A percentile compares a stretch with the other conserved stretches of the same genome.
Conservation (phyloP, 2,329 filamentous ascomycete genomes). For the Calonectria multiphialidica region DNA sequence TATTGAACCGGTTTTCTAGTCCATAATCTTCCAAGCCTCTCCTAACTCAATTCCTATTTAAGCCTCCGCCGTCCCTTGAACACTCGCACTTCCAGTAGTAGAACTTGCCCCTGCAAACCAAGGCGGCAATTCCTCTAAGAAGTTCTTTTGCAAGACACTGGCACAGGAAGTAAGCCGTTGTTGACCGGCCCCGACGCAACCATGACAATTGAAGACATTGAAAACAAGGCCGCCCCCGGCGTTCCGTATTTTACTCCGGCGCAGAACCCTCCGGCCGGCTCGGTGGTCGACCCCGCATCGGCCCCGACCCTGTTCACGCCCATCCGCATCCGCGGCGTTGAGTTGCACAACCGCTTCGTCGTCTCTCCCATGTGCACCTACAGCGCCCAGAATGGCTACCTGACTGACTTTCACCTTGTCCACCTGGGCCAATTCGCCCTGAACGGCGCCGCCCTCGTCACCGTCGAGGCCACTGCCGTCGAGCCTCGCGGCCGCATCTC, state of each 20-base stretch:
- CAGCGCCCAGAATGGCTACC: slow-evolving; percentile 71
- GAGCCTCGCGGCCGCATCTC: slow-evolving; percentile 84
- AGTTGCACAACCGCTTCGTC: slow-evolving; percentile 68
- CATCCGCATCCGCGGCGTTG: slow-evolving; percentile 64
- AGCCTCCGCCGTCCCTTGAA: neutral
- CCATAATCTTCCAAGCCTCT: neutral
- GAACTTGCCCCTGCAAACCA: neutral
- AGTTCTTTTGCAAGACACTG: neutral
- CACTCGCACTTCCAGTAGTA: neutral
- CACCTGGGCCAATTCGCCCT: slow-evolving; percentile 85
- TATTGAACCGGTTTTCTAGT: neutral
- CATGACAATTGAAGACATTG: slow-evolving; percentile 37
- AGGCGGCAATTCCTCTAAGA: neutral
- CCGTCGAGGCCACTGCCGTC: slow-evolving; percentile 85
- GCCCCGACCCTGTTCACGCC: slow-evolving; percentile 69
- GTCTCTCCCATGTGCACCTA: slow-evolving; percentile 74
- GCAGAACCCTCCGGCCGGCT: slow-evolving; percentile 64
- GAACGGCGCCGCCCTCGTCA: slow-evolving; percentile 79
- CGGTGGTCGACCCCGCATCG: slow-evolving; percentile 53
- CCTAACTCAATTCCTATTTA: neutral
- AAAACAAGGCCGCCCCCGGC: slow-evolving; percentile 56
- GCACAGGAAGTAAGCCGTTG: neutral
- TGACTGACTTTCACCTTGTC: slow-evolving; percentile 84
- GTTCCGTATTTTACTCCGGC: slow-evolving; percentile 67
- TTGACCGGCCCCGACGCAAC: neutral